Base-by-base conservation (phyloP, 108 stramenopile genomes). In the Discostella pseudostelligera region DNA sequence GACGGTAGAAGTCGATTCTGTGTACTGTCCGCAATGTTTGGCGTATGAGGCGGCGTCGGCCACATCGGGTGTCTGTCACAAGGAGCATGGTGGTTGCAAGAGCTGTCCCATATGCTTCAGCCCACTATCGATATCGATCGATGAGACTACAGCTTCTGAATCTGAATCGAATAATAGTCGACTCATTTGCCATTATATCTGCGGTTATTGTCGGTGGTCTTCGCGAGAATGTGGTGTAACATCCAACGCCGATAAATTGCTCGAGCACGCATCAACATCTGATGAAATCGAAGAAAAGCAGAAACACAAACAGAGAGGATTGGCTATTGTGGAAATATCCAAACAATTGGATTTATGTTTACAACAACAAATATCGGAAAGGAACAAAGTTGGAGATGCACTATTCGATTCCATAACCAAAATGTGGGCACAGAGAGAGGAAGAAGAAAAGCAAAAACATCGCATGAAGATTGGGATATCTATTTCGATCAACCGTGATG, bases 11-110 rank as follows among this genome's bases (percentile, higher is more conserved):
- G 68, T 74, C n/a, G 78, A 78, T 46, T 62, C 78, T 26, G 78
- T 51, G n/a, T 74, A 74, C 35, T 93, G 91, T 69, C 87, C 87
- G 19, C 84, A 87, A 48, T 89, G 88, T 56, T 63, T 93, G n/a
- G 64, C 84, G 9, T 85, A 78, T 54, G 91, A 89, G 62, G 79
- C 77, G 11, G 71, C 69, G 9, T 67, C 87, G 25, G 86, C 86
- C n/a, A 65, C 71, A 42, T 58, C 46, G 40, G 79, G 76, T 4
- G 51, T 74, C 47, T 74, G 78, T 44, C 63, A 71, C 24, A 42
- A 64, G 32, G 58, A 70, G 43, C 14, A 46, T 10, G 68, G 50
- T 39, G 61, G 56, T 36, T 76, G 46, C 79, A 88, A 74, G 70
- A 77, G 71, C 14, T 93, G 91, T 57, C 88, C 91, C 2, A 10